These are phyloP conservation scores for Aristolochia fimbriata DNA, from an alignment of 164 flowering plant species.

Conservation along the genomic window DNA sequence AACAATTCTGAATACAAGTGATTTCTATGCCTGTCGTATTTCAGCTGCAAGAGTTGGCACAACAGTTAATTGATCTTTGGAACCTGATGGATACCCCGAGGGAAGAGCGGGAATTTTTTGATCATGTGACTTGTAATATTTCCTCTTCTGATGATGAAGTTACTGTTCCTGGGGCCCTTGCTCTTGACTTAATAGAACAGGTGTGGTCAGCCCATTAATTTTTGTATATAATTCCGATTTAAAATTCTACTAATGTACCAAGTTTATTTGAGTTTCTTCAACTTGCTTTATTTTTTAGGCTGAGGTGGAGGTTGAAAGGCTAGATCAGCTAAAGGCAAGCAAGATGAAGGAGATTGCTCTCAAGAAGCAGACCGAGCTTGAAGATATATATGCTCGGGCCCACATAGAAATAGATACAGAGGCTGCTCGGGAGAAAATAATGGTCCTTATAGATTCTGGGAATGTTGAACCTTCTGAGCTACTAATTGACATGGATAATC, in stretches of 20 bases:
- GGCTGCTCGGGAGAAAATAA: slow-evolving; percentile 73
- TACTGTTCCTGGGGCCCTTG: slow-evolving; percentile 83
- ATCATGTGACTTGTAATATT: slow-evolving; percentile 87
- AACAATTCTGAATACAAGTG: background rate
- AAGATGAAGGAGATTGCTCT: slow-evolving; percentile 95
- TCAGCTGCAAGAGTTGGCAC: slow-evolving; percentile 91
- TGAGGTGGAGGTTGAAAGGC: slow-evolving; percentile 92
- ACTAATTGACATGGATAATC: slow-evolving; percentile 89
- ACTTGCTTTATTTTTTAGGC: slow-evolving; percentile 33
- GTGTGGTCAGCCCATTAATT: slow-evolving; percentile 22
- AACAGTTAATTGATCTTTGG: slow-evolving; percentile 86
- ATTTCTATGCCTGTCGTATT: background rate
- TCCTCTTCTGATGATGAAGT: slow-evolving; percentile 90
- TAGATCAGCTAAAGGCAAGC: slow-evolving; percentile 90
- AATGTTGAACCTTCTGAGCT: slow-evolving; percentile 84
- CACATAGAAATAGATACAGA: slow-evolving; percentile 85
- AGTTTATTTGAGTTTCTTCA: background rate
- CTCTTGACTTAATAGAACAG: slow-evolving; percentile 90
- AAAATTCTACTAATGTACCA: background rate
- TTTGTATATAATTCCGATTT: background rate
- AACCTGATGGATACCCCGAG: slow-evolving; percentile 88
- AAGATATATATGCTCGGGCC: slow-evolving; percentile 72
- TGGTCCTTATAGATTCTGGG: slow-evolving; percentile 80
- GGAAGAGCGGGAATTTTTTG: slow-evolving; percentile 73
- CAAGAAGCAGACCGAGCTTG: slow-evolving; percentile 83